phyloP scores from a whole-genome alignment of 257 asterid species.

The Gentiana straminea region DNA sequence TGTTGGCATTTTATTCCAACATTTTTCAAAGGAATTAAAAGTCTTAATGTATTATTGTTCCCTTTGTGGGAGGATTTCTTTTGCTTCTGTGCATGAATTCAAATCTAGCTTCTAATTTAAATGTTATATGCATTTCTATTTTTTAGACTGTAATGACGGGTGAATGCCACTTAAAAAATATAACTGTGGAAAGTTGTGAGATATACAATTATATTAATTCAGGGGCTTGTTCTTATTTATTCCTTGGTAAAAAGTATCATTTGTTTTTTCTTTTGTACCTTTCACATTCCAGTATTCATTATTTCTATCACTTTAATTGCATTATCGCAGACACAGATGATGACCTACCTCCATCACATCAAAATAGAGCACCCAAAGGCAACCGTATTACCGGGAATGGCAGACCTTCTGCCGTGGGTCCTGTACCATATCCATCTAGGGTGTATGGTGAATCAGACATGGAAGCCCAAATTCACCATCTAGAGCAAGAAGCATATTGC shows the following conservation, averaged over 20 bases:
- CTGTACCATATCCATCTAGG: conserved; percentile 50
- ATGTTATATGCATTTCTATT: too few relatives aligned
- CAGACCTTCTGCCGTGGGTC: conserved; percentile 52
- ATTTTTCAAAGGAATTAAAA: too few relatives aligned
- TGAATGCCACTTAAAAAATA: too few relatives aligned
- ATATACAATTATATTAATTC: neutral
- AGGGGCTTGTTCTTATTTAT: too few relatives aligned
- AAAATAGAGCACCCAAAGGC: conserved; percentile 82
- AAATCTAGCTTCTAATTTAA: too few relatives aligned
- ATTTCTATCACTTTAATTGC: neutral
- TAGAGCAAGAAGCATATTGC: conserved; percentile 88
- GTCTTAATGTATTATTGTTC: too few relatives aligned
- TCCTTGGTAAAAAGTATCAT: too few relatives aligned
- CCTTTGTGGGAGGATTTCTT: too few relatives aligned
- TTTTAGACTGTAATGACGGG: too few relatives aligned
- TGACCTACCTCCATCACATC: conserved; percentile 92
- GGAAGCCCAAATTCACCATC: conserved; percentile 84
- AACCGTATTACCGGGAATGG: conserved; percentile 74
- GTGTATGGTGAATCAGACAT: conserved; percentile 58
- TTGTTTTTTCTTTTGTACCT: neutral
- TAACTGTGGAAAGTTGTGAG: too few relatives aligned
- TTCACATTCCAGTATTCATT: neutral
- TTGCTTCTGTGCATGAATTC: too few relatives aligned
- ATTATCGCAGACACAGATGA: conserved; percentile 74
- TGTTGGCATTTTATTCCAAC: too few relatives aligned